Evolutionary conservation across 495 filamentous ascomycete species (phyloP).

Genomic region (Aspergillus ostianus): DNA sequence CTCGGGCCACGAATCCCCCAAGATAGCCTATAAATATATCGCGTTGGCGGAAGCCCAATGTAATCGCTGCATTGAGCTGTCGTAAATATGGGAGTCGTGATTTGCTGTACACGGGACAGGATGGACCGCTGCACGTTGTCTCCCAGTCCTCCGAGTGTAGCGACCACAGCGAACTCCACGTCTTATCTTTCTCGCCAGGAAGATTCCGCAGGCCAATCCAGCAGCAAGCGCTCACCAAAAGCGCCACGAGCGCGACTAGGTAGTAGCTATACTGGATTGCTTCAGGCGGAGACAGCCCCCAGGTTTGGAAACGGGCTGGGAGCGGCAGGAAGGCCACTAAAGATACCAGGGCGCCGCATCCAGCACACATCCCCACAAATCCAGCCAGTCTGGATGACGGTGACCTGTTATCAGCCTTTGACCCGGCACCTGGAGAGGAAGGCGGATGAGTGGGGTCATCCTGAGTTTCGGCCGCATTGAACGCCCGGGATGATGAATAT

Average conservation of each 20-base stretch:
- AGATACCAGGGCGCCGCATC: slow-evolving; percentile 85
- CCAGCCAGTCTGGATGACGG: slow-evolving; percentile 72
- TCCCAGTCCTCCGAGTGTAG: neutral
- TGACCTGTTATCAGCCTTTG: slow-evolving; percentile 16
- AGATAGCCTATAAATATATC: slow-evolving; percentile 85
- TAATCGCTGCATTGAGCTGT: slow-evolving; percentile 60
- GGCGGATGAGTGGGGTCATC: slow-evolving; percentile 55
- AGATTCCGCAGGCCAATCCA: slow-evolving; percentile 78
- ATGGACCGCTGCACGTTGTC: slow-evolving; percentile 1
- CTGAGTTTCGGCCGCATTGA: slow-evolving; percentile 60
- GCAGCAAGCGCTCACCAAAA: slow-evolving; percentile 70
- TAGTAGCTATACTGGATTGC: slow-evolving; percentile 83
- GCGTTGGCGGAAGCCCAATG: slow-evolving; percentile 69
- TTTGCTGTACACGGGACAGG: slow-evolving; percentile 6
- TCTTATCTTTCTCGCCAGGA: slow-evolving; percentile 74
- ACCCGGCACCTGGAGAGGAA: slow-evolving; percentile 8
- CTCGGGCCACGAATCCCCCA: slow-evolving; percentile 91
- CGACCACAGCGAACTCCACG: slow-evolving; percentile 50
- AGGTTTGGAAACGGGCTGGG: slow-evolving; percentile 69
- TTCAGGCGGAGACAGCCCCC: slow-evolving; percentile 61
- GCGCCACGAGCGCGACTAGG: slow-evolving; percentile 68
- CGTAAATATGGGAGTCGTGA: slow-evolving; percentile 33
- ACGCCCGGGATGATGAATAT: slow-evolving; percentile 8
- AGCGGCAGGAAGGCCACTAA: slow-evolving; percentile 80
- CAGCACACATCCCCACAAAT: slow-evolving; percentile 87